Conservation (phyloP, 192 early-diverging fungal genomes). For the Coemansia javaensis region DNA sequence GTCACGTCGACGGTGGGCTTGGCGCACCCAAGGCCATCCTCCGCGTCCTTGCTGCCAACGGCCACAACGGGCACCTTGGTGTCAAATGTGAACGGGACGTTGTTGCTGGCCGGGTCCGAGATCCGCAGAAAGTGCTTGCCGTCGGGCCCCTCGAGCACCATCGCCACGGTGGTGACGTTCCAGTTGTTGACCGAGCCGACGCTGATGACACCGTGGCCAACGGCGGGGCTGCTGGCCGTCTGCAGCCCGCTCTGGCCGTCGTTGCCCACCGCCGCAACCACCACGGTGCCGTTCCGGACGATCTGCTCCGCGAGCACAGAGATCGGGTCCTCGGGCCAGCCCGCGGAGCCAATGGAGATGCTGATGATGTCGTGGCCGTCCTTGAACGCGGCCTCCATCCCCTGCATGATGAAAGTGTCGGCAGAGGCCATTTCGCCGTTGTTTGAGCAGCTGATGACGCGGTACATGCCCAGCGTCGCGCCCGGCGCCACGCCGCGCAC, state of each 20-base stretch:
- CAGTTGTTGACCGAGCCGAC: slow-evolving; percentile 55
- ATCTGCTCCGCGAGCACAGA: slow-evolving; percentile 46
- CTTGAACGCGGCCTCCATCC: slow-evolving; percentile 51
- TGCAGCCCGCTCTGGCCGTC: slow-evolving; percentile 57
- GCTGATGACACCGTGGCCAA: slow-evolving; percentile 50
- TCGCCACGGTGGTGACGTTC: slow-evolving; percentile 16
- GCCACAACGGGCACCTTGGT: slow-evolving; percentile 12
- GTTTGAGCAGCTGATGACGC: too few relatives aligned
- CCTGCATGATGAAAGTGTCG: slow-evolving; percentile 56
- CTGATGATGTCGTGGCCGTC: slow-evolving; percentile 57
- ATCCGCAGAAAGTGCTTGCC: too few relatives aligned
- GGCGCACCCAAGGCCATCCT: slow-evolving; percentile 13
- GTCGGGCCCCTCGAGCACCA: background rate
- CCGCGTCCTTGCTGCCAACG: background rate
- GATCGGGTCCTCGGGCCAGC: slow-evolving; percentile 53
- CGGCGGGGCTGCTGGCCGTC: slow-evolving; percentile 47
- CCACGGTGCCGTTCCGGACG: slow-evolving; percentile 46
- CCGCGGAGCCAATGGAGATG: slow-evolving; percentile 58
- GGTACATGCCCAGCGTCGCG: slow-evolving; percentile 57
- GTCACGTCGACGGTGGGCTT: background rate
- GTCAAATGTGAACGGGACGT: slow-evolving; percentile 10
- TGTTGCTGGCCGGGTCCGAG: background rate
- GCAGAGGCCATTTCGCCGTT: slow-evolving; percentile 21
- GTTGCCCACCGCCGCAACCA: slow-evolving; percentile 71
- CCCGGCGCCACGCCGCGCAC: slow-evolving; percentile 62